Conservation (phyloP, 352 stramenopile genomes). For the Pythium brassicae region DNA sequence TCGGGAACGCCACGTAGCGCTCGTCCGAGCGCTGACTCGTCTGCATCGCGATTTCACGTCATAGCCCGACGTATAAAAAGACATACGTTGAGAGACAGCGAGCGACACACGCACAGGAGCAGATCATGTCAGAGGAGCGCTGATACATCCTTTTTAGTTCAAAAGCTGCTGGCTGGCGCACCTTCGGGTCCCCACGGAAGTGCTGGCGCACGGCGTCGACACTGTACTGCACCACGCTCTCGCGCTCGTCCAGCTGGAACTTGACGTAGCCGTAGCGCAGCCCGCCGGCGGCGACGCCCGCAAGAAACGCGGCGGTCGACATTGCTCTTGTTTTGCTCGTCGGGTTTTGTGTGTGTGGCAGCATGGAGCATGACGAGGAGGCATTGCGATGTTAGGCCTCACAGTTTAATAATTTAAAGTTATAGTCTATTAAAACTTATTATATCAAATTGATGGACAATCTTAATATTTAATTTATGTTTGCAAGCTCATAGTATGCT, state of each 20-base stretch:
- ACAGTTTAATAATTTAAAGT: neutral
- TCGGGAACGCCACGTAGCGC: slow-evolving; percentile 60
- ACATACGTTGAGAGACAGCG: neutral
- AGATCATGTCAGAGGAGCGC: neutral
- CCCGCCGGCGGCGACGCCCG: slow-evolving; percentile 53
- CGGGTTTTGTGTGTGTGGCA: neutral
- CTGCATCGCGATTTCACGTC: neutral
- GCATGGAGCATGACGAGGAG: neutral
- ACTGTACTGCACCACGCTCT: slow-evolving; percentile 69
- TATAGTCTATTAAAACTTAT: neutral
- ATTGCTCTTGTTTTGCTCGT: slow-evolving; percentile 17
- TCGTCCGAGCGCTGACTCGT: slow-evolving; percentile 21
- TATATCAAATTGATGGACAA: neutral
- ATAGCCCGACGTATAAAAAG: neutral
- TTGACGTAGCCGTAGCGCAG: slow-evolving; percentile 64
- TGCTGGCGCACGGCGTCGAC: slow-evolving; percentile 54
- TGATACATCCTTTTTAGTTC: neutral
- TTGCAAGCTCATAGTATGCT: neutral
- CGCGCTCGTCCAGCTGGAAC: slow-evolving; percentile 65
- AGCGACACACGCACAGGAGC: neutral
- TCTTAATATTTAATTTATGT: too few species aligned
- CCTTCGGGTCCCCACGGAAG: slow-evolving; percentile 39
- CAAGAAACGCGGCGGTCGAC: slow-evolving; percentile 68
- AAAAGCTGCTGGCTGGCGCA: slow-evolving; percentile 2
- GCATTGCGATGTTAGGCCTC: too few species aligned